Evolutionary conservation across 768 basidiomycete species (phyloP), one percentile per base, ranked within the genome.

Genomic region (Tremella fuciformis): DNA sequence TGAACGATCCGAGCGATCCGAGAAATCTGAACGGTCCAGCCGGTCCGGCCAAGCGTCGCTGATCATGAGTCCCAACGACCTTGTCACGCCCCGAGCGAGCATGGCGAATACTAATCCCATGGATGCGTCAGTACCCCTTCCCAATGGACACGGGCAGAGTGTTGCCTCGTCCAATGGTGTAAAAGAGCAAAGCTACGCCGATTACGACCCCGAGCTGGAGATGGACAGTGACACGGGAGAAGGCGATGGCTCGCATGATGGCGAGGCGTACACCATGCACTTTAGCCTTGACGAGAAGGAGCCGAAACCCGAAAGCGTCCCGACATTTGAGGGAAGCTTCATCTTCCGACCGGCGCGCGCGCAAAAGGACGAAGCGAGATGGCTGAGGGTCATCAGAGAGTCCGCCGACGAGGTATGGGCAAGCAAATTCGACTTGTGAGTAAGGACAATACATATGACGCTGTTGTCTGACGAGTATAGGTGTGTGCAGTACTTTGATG

Each of bases 401-500:
- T 86, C 86, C 0, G 89, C 88, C 18, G 86, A 89, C 50, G 81
- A 84, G 50, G 71, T 80, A 15, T 81, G 89, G 50, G 84, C 83
- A 3, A 83, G 81, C 66, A 83, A 86, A 42, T 97, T 96, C 73
- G 86, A 89, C 63, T 78, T 84, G 89, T 93, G 29, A 58, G 75
- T 69, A 9, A 21, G n/a, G 11, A n/a, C 39, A 24, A 3, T 39
- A 15, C 29, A 13, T 13, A 13, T 47, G 24, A 26, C 8, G 18
- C 8, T 15, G 7, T 15, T 8, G 16, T 6, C 44, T 18, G 16
- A 21, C 8, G 22, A 16, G 6, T 34, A 1, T 3, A 93, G 91
- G 60, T 88, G 94, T 52, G 88, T 89, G 59, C 88, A 89, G 67
- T 96, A 91, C 73, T 91, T 97, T 67, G 91, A 98, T 66, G 94